These are phyloP conservation scores for Populus hybrid DNA, from an alignment of 441 rosid genomes.

Conservation along the genomic window DNA sequence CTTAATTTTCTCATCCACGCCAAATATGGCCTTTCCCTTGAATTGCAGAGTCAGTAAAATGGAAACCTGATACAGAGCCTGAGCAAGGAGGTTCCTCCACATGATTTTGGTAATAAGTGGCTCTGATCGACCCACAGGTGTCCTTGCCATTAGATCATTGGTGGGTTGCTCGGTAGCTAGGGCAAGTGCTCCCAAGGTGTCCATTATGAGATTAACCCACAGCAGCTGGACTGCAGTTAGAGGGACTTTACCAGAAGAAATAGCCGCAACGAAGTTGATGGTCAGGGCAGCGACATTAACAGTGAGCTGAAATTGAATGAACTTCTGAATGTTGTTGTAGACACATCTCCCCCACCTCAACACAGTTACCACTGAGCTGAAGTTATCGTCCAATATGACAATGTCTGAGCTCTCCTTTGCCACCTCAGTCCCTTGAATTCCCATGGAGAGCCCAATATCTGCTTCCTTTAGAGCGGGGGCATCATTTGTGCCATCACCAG, in stretches of 20 bases:
- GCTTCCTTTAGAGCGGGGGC: conserved; percentile 53
- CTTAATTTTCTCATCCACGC: conserved; percentile 28
- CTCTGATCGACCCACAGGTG: conserved; percentile 36
- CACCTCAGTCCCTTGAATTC: conserved; percentile 54
- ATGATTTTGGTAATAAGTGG: conserved; percentile 44
- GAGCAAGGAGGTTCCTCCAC: conserved; percentile 51
- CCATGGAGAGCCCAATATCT: conserved; percentile 54
- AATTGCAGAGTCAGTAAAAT: conserved; percentile 36
- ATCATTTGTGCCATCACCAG: conserved; percentile 57
- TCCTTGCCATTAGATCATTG: conserved; percentile 35
- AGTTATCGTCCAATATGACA: conserved; percentile 46
- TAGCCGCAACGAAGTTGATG: conserved; percentile 45
- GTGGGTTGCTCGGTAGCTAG: conserved; percentile 49
- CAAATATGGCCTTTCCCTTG: conserved; percentile 31
- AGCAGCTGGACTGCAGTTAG: conserved; percentile 53
- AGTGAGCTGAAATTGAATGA: conserved; percentile 38
- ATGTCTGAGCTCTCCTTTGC: conserved; percentile 54
- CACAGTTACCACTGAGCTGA: conserved; percentile 38
- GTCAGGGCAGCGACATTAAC: conserved; percentile 45
- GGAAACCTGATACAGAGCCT: conserved; percentile 38
- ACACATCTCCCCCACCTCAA: conserved; percentile 47
- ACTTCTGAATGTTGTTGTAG: too few species aligned
- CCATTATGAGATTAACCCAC: conserved; percentile 62
- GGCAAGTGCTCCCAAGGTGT: conserved; percentile 48
- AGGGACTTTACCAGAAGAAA: conserved; percentile 48